phyloP scores from a whole-genome alignment of 495 filamentous ascomycete species.

The Parachaetomium inaequale region DNA sequence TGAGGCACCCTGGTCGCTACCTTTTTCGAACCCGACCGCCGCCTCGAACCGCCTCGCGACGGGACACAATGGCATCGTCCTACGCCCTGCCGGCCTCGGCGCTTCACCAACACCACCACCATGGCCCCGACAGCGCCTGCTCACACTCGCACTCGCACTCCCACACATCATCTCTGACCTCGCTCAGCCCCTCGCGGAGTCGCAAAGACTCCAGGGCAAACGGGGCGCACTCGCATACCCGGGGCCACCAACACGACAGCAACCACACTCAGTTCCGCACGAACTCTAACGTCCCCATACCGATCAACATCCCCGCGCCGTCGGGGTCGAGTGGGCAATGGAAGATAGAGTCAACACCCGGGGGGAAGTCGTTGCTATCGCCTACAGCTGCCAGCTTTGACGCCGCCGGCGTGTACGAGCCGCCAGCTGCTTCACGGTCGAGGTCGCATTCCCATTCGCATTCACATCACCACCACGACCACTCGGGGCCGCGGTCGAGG shows the following conservation, averaged over 20 bases:
- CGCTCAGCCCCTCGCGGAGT: conserved; percentile 24
- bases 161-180: conserved; percentile 32
- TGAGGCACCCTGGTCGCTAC: neutral
- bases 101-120: conserved; percentile 43
- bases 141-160: conserved; percentile 31
- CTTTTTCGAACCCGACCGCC: neutral
- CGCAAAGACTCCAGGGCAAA: conserved; percentile 24
- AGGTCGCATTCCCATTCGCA: conserved; percentile 29
- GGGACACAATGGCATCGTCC: conserved; percentile 43
- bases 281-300: conserved; percentile 34
- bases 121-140: conserved; percentile 28
- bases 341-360: conserved; percentile 32
- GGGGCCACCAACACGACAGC: conserved; percentile 26
- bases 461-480: conserved; percentile 25
- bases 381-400: conserved; percentile 31
- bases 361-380: conserved; percentile 31
- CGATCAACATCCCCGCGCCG: conserved; percentile 35
- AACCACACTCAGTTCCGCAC: conserved; percentile 34
- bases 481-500: conserved; percentile 44
- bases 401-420: conserved; percentile 27
- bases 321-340: conserved; percentile 27
- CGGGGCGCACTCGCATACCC: conserved; percentile 26
- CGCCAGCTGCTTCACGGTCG: conserved; percentile 18
- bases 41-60: neutral
- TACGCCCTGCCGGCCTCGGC: conserved; percentile 50